A percentile compares a stretch with the other conserved stretches of the same genome.
Conservation (phyloP, 164 flowering plant species). For the Macadamia integrifolia region DNA sequence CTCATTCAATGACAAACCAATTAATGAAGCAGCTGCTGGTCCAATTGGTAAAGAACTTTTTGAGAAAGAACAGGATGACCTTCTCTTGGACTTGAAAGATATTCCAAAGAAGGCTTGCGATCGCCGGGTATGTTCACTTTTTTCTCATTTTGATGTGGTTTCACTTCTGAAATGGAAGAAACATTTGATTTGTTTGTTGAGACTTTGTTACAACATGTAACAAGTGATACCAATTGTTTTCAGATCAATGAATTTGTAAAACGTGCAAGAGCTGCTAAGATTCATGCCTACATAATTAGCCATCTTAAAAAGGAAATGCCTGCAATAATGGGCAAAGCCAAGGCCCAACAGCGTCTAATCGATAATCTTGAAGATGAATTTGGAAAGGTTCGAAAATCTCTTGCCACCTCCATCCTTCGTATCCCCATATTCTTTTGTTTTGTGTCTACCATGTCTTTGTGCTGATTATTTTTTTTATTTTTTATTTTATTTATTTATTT, state of each 20-base stretch:
- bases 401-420: too few relatives aligned
- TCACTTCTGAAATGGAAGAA: not conserved
- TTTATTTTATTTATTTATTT: not conserved
- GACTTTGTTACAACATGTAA: not conserved
- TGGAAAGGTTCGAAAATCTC: conserved; percentile 48
- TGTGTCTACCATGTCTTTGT: too few relatives aligned
- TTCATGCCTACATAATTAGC: conserved; percentile 90
- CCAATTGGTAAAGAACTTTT: conserved; percentile 82
- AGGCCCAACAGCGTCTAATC: conserved; percentile 73
- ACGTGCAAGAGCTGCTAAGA: conserved; percentile 97
- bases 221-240: conserved; percentile 4
- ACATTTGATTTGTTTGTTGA: conserved; percentile 1
- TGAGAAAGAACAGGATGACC: conserved; percentile 91
- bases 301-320: conserved; percentile 98
- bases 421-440: too few relatives aligned
- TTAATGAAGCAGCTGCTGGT: conserved; percentile 64
- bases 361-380: conserved; percentile 84
- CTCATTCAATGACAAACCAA: conserved; percentile 93
- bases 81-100: conserved; percentile 83
- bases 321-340: conserved; percentile 87
- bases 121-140: conserved; percentile 60
- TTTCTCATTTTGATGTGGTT: not conserved
- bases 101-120: conserved; percentile 98
- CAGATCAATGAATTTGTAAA: conserved; percentile 98
- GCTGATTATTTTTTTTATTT: not conserved